phyloP scores from a whole-genome alignment of 225 moss, liverwort and hornwort genomes.

The Anthoceros angustus region DNA sequence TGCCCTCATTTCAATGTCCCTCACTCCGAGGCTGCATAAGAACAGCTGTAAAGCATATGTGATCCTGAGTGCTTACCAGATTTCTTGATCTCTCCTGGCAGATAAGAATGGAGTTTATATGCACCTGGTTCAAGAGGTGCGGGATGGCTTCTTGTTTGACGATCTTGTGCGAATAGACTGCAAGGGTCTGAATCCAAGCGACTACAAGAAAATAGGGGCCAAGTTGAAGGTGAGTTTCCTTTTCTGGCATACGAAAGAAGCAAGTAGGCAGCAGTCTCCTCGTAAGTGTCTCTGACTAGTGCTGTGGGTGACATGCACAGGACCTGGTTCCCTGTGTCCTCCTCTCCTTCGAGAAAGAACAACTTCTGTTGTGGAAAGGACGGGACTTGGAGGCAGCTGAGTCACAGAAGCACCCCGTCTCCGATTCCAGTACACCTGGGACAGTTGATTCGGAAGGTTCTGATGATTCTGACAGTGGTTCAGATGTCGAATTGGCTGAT shows the following conservation, averaged over 20 bases:
- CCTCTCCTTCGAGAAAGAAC: conserved; percentile 26
- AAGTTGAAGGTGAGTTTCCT: conserved; percentile 18
- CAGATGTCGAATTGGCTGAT: too few species aligned
- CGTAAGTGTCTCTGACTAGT: not conserved
- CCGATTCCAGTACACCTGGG: not conserved
- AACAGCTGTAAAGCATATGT: not conserved
- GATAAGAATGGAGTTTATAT: conserved; percentile 29
- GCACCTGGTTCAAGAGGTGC: conserved; percentile 22
- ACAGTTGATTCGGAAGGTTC: too few species aligned
- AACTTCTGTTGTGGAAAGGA: conserved; percentile 30
- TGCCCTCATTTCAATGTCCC: too few species aligned
- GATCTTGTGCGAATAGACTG: conserved; percentile 31
- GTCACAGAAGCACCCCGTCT: not conserved
- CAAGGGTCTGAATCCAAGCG: conserved; percentile 18
- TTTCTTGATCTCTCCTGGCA: conserved; percentile 4
- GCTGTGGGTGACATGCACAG: conserved; percentile 10
- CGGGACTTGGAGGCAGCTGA: conserved; percentile 2
- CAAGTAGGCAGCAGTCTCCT: too few species aligned
- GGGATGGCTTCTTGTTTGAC: conserved; percentile 19
- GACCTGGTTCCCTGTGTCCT: conserved; percentile 25
- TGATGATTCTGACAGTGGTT: too few species aligned
- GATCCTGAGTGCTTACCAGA: not conserved
- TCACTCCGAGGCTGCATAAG: not conserved
- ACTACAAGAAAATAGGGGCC: conserved; percentile 16
- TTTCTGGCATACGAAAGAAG: not conserved